Evolutionary conservation across 2,329 filamentous ascomycete species (phyloP).

Genomic region (Didymellaceae sp.): DNA sequence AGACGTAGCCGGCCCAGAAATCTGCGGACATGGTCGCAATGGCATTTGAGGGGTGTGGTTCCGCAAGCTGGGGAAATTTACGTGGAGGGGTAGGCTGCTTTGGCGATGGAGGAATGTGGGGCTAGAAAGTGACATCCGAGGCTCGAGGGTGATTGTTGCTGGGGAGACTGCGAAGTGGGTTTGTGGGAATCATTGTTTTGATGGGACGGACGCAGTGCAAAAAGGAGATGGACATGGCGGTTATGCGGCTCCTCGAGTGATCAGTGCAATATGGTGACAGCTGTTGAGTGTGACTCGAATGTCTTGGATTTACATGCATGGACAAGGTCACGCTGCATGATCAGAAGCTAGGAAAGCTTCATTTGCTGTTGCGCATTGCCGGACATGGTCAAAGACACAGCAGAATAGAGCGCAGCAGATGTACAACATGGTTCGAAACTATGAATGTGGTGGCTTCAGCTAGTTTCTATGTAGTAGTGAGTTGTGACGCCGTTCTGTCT

Average conservation of each 20-base stretch:
- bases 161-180: conserved; percentile 13
- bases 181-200: conserved; percentile 10
- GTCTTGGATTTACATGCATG: neutral
- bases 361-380: too few species aligned
- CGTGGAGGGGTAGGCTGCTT: conserved; percentile 25
- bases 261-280: too few species aligned
- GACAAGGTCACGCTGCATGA: neutral
- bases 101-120: conserved; percentile 18
- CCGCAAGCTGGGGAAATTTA: conserved; percentile 1
- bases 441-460: too few species aligned
- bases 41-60: conserved; percentile 8
- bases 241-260: neutral
- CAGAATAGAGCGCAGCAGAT: too few species aligned
- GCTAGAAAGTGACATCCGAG: conserved; percentile 23
- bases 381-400: too few species aligned
- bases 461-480: neutral
- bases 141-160: conserved; percentile 19
- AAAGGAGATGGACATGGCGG: neutral
- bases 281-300: neutral
- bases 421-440: too few species aligned
- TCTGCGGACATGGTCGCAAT: conserved; percentile 73
- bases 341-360: neutral
- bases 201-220: neutral
- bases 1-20: conserved; percentile 93
- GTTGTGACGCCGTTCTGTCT: conserved; percentile 8